Conservation (phyloP, 1,139 yeast genomes). For the Nakaseomyces sp. region DNA sequence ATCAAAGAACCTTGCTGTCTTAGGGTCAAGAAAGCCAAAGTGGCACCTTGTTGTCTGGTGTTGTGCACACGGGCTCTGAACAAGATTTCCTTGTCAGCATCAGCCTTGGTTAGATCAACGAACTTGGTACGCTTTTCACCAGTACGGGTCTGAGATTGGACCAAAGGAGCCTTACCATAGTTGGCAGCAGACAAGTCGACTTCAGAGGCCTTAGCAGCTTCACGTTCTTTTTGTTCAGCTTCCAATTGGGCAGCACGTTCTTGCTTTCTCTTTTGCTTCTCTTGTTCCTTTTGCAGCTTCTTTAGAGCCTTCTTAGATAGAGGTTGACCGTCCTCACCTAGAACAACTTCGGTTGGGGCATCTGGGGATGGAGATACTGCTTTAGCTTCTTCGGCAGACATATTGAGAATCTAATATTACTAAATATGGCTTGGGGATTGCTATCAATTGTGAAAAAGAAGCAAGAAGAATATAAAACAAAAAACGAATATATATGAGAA, state of each 20-base stretch:
- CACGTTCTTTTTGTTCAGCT: conserved; percentile 69
- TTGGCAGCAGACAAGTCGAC: conserved; percentile 77
- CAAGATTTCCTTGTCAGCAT: conserved; percentile 71
- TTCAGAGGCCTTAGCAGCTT: conserved; percentile 42
- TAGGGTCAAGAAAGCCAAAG: conserved; percentile 80
- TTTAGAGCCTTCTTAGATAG: conserved; percentile 90
- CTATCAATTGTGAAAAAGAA: neutral
- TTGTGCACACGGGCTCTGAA: conserved; percentile 93
- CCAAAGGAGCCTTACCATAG: conserved; percentile 84
- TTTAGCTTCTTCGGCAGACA: conserved; percentile 12
- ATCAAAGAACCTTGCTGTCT: conserved; percentile 81
- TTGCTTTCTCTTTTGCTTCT: conserved; percentile 86
- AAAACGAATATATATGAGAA: neutral
- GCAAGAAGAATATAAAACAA: neutral
- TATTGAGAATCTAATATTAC: neutral
- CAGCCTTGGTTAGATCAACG: conserved; percentile 42
- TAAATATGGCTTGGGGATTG: neutral
- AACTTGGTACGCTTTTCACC: conserved; percentile 54
- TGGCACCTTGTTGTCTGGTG: conserved; percentile 91
- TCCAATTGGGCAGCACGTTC: conserved; percentile 88
- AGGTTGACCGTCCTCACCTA: conserved; percentile 87
- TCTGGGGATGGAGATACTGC: conserved; percentile 8
- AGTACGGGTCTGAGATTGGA: conserved; percentile 61
- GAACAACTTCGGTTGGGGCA: conserved; percentile 21
- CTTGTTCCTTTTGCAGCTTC: conserved; percentile 87